Conservation (phyloP, 1,139 yeast species). For the Pneumocystis carinii region DNA sequence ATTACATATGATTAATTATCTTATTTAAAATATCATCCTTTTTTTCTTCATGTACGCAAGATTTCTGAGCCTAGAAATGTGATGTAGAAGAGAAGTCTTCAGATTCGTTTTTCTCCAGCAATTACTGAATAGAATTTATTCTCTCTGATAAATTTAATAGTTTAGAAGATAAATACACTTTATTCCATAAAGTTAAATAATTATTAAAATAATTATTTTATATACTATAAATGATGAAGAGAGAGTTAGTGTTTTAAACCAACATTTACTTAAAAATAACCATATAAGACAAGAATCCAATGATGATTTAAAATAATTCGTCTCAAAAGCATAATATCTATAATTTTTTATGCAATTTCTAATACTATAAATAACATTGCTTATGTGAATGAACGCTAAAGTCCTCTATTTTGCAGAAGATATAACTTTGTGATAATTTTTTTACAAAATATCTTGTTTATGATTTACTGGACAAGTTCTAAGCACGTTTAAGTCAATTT, state of each 20-base stretch:
- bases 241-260: conserved; percentile 31
- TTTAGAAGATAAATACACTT: neutral
- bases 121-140: neutral
- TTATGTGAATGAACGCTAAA: conserved; percentile 48
- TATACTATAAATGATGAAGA: conserved; percentile 16
- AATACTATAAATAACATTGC: neutral
- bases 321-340: conserved; percentile 53
- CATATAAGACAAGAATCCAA: conserved; percentile 38
- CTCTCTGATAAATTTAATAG: neutral
- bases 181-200: neutral
- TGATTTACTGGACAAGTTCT: conserved; percentile 51
- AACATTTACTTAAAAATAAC: conserved; percentile 35
- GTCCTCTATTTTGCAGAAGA: conserved; percentile 40
- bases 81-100: neutral
- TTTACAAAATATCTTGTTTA: conserved; percentile 15
- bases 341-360: conserved; percentile 18
- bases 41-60: neutral
- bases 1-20: neutral
- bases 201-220: conserved; percentile 29
- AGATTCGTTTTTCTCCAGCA: neutral
- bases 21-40: neutral
- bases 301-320: conserved; percentile 45
- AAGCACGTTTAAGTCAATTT: conserved; percentile 82
- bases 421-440: conserved; percentile 21
- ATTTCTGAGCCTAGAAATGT: too few relatives aligned